phyloP scores from a whole-genome alignment of 768 basidiomycete species.

The Glaciozyma martinii region DNA sequence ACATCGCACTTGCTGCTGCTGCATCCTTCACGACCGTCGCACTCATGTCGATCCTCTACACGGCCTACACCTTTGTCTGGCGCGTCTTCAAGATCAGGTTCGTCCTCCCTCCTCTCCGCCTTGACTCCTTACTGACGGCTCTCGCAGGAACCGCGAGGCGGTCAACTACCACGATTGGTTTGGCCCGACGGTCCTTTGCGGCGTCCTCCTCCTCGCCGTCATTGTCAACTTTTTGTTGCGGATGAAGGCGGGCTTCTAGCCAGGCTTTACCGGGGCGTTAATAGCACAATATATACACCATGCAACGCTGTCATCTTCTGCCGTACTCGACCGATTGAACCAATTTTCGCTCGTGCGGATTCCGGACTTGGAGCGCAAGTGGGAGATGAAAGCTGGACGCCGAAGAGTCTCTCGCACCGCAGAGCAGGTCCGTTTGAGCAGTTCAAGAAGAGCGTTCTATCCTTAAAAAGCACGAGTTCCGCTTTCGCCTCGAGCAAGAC shows the following conservation, averaged over 20 bases:
- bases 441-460: too few relatives aligned
- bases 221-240: constrained; percentile 66
- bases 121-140: neutral
- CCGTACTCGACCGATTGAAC: too few relatives aligned
- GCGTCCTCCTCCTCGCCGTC: constrained; percentile 59
- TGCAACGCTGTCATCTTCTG: too few relatives aligned
- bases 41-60: constrained; percentile 76
- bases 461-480: too few relatives aligned
- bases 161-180: constrained; percentile 69
- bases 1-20: constrained; percentile 71
- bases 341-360: too few relatives aligned
- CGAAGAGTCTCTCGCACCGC: too few relatives aligned
- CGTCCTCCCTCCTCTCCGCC: neutral
- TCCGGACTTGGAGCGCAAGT: too few relatives aligned
- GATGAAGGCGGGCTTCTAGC: constrained; percentile 25
- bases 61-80: constrained; percentile 68
- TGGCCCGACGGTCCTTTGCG: constrained; percentile 63
- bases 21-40: constrained; percentile 83
- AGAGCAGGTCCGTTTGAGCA: too few relatives aligned
- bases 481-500: too few relatives aligned
- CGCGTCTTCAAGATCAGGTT: constrained; percentile 58
- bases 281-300: too few relatives aligned
- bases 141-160: constrained; percentile 49
- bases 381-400: too few relatives aligned
- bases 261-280: neutral